Conservation (phyloP, 495 filamentous ascomycete species). For the Neurospora sp. region DNA sequence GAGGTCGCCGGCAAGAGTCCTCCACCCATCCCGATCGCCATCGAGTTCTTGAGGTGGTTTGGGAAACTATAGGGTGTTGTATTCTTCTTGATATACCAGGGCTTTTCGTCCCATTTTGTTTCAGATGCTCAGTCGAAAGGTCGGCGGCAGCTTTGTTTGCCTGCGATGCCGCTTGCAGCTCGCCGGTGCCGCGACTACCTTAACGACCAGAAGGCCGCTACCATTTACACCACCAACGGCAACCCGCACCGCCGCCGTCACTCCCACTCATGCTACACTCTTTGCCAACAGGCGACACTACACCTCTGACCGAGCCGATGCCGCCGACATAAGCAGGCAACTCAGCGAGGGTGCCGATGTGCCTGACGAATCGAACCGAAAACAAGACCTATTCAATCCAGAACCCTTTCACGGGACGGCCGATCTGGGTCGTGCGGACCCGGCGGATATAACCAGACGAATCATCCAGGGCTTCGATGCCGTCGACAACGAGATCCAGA, state of each 20-base stretch:
- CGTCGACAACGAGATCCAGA: neutral
- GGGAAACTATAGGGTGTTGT: neutral
- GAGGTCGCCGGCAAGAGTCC: constrained; percentile 1
- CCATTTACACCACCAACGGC: neutral
- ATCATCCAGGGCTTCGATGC: neutral
- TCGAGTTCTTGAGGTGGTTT: neutral
- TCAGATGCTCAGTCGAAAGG: constrained; percentile 35
- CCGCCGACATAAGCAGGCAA: neutral
- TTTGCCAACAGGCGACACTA: neutral
- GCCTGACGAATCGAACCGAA: neutral
- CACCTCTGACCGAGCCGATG: neutral
- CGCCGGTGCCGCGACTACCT: constrained; percentile 9
- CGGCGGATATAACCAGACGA: neutral
- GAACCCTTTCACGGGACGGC: neutral
- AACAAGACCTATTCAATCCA: neutral
- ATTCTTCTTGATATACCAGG: neutral
- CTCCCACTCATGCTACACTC: neutral
- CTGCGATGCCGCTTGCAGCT: constrained; percentile 36
- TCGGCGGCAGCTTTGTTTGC: constrained; percentile 35
- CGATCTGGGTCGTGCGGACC: neutral
- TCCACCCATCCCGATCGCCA: neutral
- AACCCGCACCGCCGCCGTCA: neutral
- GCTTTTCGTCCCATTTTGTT: constrained; percentile 1
- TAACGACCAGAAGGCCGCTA: constrained; percentile 1
- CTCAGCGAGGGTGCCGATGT: neutral